Evolutionary conservation across 371 early-diverging fungal genomes (phyloP).

Genomic region (Rhizopus microsporus): DNA sequence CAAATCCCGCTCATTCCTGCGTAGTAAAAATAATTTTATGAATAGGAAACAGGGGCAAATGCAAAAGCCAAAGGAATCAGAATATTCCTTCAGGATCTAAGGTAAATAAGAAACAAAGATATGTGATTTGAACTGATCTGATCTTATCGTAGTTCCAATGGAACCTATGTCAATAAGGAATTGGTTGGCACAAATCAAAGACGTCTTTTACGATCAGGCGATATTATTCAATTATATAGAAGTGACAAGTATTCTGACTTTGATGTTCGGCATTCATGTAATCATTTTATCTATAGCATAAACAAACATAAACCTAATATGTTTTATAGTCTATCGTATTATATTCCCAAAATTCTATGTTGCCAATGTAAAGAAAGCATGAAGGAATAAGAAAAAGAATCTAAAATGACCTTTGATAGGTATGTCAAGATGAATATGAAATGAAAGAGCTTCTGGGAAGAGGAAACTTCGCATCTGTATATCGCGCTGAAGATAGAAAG

Average conservation of each 20-base stretch:
- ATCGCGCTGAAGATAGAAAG: constrained; percentile 44
- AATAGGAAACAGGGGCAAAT: constrained; percentile 42
- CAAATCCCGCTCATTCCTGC: constrained; percentile 22
- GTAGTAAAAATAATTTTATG: neutral
- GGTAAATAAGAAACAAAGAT: constrained; percentile 21
- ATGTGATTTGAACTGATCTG: neutral
- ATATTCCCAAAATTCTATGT: constrained; percentile 25
- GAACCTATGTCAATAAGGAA: constrained; percentile 71
- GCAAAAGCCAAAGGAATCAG: constrained; percentile 33
- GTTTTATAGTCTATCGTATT: constrained; percentile 25
- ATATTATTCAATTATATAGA: constrained; percentile 63
- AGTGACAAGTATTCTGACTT: constrained; percentile 17
- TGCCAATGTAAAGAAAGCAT: constrained; percentile 21
- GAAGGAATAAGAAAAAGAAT: neutral
- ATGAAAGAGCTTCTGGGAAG: constrained; percentile 49
- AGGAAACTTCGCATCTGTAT: constrained; percentile 73
- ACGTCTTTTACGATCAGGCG: constrained; percentile 59
- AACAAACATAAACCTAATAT: constrained; percentile 10
- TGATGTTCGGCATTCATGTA: neutral
- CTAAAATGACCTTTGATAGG: constrained; percentile 21
- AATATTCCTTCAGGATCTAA: constrained; percentile 48
- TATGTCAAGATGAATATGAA: constrained; percentile 59
- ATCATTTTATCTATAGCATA: neutral
- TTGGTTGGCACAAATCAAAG: constrained; percentile 48
- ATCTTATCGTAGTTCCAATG: constrained; percentile 63